Evolutionary conservation across 2,329 filamentous ascomycete genomes (phyloP).

Genomic region (Biscogniauxia sp.): DNA sequence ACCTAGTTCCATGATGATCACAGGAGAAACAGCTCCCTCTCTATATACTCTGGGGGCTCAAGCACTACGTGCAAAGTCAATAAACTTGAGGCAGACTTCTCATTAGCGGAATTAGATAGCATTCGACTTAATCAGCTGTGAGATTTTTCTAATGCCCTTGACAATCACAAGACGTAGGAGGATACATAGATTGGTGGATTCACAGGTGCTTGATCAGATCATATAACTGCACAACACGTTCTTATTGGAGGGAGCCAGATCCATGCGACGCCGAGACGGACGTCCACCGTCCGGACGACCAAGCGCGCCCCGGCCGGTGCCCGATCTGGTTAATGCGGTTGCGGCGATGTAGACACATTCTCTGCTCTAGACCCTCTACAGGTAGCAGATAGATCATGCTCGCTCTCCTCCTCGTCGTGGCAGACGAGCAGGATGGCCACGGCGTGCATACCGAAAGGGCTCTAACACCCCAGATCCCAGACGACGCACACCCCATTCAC

Average conservation of each 20-base stretch:
- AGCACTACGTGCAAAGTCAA: background rate
- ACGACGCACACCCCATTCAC: too few species aligned
- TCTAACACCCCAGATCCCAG: too few species aligned
- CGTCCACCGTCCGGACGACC: constrained; percentile 11
- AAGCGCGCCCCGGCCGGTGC: background rate
- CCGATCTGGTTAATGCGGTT: background rate
- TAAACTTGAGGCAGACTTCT: background rate
- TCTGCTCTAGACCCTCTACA: background rate
- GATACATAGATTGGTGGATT: constrained; percentile 13
- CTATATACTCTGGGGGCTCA: background rate
- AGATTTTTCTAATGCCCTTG: background rate
- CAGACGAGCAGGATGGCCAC: too few species aligned
- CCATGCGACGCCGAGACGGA: constrained; percentile 19
- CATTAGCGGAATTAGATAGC: background rate
- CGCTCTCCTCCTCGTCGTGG: background rate
- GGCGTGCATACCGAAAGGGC: too few species aligned
- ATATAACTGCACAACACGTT: background rate
- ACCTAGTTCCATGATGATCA: background rate
- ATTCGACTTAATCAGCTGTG: constrained; percentile 1
- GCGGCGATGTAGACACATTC: background rate
- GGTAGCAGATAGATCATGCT: background rate
- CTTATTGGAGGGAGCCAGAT: constrained; percentile 9
- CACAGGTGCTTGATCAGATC: background rate
- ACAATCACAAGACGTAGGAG: background rate
- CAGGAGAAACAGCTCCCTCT: background rate